Percentiles rank a stretch among this genome's conserved stretches.
Evolutionary conservation across 495 filamentous ascomycete genomes (phyloP).

Genomic region (Ramalina intermedia): DNA sequence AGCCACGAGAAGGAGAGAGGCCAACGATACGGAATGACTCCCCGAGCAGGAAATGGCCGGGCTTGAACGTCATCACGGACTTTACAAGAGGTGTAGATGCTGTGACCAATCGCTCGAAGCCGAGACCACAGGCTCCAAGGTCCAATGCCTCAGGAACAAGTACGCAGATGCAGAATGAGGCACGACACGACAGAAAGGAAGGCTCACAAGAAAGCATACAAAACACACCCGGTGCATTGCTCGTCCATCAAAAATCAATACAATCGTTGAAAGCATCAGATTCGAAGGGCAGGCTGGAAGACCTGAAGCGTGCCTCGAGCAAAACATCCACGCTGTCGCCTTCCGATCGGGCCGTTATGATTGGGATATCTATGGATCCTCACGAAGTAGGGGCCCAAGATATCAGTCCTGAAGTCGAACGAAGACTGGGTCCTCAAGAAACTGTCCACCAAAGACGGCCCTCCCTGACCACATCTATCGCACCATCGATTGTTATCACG

Average conservation of each 20-base stretch:
- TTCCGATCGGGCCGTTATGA: conserved; percentile 59
- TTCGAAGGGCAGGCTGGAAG: conserved; percentile 14
- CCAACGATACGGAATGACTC: conserved; percentile 25
- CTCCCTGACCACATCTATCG: conserved; percentile 32
- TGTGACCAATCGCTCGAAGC: conserved; percentile 21
- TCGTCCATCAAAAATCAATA: conserved; percentile 5
- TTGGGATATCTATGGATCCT: conserved; percentile 58
- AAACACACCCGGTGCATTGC: conserved; percentile 2
- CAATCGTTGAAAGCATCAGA: conserved; percentile 12
- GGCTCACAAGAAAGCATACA: conserved; percentile 17
- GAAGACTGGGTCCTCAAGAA: conserved; percentile 21
- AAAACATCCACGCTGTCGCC: conserved; percentile 46
- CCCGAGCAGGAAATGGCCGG: conserved; percentile 37
- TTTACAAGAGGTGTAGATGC: background rate
- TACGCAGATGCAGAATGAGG: background rate
- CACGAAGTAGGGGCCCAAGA: conserved; percentile 36
- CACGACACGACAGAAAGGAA: conserved; percentile 16
- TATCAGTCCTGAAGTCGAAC: conserved; percentile 34
- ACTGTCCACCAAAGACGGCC: conserved; percentile 19
- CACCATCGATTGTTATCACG: conserved; percentile 45
- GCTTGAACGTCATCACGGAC: conserved; percentile 49
- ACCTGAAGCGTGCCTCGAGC: conserved; percentile 11
- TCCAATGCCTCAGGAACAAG: conserved; percentile 11
- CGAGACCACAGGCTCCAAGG: conserved; percentile 13
- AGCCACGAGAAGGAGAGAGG: conserved; percentile 13